phyloP scores from a whole-genome alignment of 371 early-diverging fungal genomes.

The Mucor lusitanicus region DNA sequence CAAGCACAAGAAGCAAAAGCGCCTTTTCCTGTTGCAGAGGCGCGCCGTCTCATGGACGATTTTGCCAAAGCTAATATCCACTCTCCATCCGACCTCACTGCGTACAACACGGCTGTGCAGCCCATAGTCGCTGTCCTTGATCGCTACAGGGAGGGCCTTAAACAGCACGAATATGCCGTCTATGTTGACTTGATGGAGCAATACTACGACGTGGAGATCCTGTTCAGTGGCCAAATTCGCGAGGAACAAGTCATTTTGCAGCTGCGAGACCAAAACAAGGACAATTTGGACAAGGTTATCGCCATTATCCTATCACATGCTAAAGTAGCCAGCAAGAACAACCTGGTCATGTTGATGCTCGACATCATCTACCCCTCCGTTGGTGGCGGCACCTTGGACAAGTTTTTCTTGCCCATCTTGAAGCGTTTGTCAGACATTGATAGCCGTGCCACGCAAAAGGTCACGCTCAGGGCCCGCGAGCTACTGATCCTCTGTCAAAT shows the following conservation, averaged over 20 bases:
- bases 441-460: slow-evolving; percentile 80
- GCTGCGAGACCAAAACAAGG: slow-evolving; percentile 85
- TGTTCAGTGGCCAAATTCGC: slow-evolving; percentile 75
- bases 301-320: slow-evolving; percentile 80
- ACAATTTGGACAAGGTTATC: slow-evolving; percentile 76
- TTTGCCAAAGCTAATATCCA: slow-evolving; percentile 52
- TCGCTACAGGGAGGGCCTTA: slow-evolving; percentile 76
- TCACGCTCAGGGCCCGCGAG: slow-evolving; percentile 94
- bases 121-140: slow-evolving; percentile 72
- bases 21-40: slow-evolving; percentile 77
- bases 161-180: slow-evolving; percentile 71
- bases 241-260: slow-evolving; percentile 87
- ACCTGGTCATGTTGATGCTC: slow-evolving; percentile 74
- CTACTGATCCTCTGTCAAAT: slow-evolving; percentile 89
- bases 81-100: slow-evolving; percentile 63
- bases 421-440: slow-evolving; percentile 83
- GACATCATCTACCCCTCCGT: slow-evolving; percentile 74
- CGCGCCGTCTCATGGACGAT: slow-evolving; percentile 66
- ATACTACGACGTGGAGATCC: slow-evolving; percentile 83
- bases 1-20: slow-evolving; percentile 36
- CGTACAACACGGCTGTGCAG: slow-evolving; percentile 59
- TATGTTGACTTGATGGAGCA: slow-evolving; percentile 78
- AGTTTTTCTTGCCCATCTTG: slow-evolving; percentile 77
- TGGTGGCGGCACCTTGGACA: slow-evolving; percentile 63
- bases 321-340: slow-evolving; percentile 80